Percentiles rank a stretch among this genome's conserved stretches.
phyloP scores from a whole-genome alignment of 2,329 filamentous ascomycete species.

The Colletotrichum sp. region DNA sequence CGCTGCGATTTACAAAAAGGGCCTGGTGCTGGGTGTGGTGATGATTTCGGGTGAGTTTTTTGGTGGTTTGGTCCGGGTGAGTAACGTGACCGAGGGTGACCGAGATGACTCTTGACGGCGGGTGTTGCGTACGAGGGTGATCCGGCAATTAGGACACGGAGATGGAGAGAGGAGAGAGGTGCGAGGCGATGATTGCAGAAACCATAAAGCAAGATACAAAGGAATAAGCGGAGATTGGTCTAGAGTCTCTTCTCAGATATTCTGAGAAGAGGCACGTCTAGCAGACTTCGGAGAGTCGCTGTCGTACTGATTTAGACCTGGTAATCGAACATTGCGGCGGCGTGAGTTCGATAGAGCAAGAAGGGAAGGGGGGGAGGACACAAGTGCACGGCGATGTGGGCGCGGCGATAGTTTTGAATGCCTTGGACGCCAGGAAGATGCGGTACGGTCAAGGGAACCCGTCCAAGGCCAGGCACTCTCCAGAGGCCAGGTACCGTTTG shows the following conservation, averaged over 20 bases:
- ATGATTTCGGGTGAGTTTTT: neutral
- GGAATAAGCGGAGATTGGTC: conserved; percentile 37
- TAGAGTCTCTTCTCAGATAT: conserved; percentile 30
- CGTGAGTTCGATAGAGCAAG: conserved; percentile 50
- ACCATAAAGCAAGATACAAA: conserved; percentile 24
- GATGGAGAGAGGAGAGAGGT: conserved; percentile 15
- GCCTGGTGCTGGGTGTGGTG: conserved; percentile 16
- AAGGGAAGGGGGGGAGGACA: conserved; percentile 39
- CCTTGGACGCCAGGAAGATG: conserved; percentile 9
- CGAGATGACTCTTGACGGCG: conserved; percentile 20
- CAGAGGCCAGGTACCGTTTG: neutral
- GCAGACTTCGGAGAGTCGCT: conserved; percentile 63
- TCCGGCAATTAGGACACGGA: conserved; percentile 19
- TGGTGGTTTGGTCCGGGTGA: conserved; percentile 8
- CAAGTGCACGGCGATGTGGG: conserved; percentile 30
- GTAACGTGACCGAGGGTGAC: conserved; percentile 19
- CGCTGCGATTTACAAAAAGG: conserved; percentile 38
- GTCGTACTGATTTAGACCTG: conserved; percentile 53
- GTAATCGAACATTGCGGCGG: conserved; percentile 59
- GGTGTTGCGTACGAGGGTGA: conserved; percentile 21
- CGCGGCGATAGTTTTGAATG: conserved; percentile 38
- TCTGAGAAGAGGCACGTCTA: conserved; percentile 29
- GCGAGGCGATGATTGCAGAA: conserved; percentile 19
- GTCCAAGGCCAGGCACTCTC: neutral
- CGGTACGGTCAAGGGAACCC: neutral